phyloP scores from a whole-genome alignment of 2,329 filamentous ascomycete species.

The Cyclaneusma minus region DNA sequence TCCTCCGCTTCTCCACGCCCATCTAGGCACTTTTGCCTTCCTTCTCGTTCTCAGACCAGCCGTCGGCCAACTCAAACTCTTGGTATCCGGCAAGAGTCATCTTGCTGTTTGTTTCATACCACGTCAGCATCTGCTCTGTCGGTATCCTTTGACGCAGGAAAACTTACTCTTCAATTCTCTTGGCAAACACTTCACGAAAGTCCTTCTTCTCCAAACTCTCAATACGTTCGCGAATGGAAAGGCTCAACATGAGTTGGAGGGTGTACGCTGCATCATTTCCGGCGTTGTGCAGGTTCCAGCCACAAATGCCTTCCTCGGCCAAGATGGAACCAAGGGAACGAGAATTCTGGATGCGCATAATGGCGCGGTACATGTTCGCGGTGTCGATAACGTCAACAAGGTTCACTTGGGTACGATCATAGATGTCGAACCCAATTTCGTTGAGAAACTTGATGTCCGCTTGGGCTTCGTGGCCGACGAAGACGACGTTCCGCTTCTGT shows the following conservation, averaged over 20 bases:
- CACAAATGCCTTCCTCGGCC: constrained; percentile 42
- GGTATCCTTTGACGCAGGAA: no score
- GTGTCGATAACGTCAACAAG: constrained; percentile 60
- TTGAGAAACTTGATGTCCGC: constrained; percentile 55
- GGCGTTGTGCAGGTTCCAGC: constrained; percentile 64
- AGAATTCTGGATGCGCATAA: constrained; percentile 34
- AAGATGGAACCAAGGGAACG: constrained; percentile 47
- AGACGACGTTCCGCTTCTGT: constrained; percentile 45
- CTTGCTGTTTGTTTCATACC: no score
- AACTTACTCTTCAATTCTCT: no score
- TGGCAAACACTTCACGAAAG: neutral
- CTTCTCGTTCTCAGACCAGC: no score
- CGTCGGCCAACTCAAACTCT: no score
- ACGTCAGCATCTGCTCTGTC: no score
- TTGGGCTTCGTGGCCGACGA: constrained; percentile 63
- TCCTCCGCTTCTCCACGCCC: no score
- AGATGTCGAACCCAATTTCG: constrained; percentile 47
- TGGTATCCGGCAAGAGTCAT: no score
- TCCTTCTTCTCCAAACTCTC: neutral
- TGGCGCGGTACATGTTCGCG: constrained; percentile 49
- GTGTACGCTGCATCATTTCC: constrained; percentile 79
- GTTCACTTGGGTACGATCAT: constrained; percentile 30
- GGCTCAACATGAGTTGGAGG: constrained; percentile 53
- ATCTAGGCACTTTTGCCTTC: no score
- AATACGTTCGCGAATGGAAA: no score